These are phyloP conservation scores for Ophiosphaerella herpotricha DNA, from an alignment of 2,329 filamentous ascomycete species.

Conservation along the genomic window DNA sequence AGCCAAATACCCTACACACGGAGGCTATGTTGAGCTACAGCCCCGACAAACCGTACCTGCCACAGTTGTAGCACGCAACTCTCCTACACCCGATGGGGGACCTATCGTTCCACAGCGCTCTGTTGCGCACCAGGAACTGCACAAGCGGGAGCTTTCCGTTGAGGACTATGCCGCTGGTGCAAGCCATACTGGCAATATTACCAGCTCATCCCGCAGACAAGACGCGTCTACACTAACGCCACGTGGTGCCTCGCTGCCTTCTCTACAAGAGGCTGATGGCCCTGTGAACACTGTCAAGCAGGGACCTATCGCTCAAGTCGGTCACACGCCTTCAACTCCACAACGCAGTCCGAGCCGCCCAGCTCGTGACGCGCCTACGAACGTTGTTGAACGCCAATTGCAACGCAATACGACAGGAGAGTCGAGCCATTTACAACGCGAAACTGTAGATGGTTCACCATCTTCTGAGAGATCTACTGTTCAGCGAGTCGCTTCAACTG, in stretches of 20 bases:
- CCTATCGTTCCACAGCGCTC: constrained; percentile 25
- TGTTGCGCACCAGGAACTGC: constrained; percentile 23
- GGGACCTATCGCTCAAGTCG: constrained; percentile 12
- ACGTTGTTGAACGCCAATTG: constrained; percentile 21
- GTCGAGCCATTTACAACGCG: constrained; percentile 23
- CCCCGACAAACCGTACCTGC: constrained; percentile 31
- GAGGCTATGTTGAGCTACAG: constrained; percentile 34
- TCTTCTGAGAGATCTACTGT: constrained; percentile 35
- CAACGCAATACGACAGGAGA: constrained; percentile 30
- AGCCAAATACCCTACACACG: constrained; percentile 23
- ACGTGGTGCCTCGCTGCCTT: constrained; percentile 31
- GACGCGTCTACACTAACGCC: constrained; percentile 26
- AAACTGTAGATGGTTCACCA: constrained; percentile 22
- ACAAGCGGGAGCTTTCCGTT: constrained; percentile 14
- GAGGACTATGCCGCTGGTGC: constrained; percentile 7
- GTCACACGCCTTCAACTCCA: constrained; percentile 14
- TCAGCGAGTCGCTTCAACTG: constrained; percentile 38
- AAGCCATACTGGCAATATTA: constrained; percentile 6
- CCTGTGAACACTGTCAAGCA: constrained; percentile 6
- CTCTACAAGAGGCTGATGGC: constrained; percentile 37
- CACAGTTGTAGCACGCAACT: constrained; percentile 25
- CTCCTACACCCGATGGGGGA: constrained; percentile 33
- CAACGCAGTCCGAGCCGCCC: constrained; percentile 24
- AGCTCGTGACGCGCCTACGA: constrained; percentile 22
- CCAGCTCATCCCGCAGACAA: constrained; percentile 23